These are phyloP conservation scores for Candida silvicultrix DNA, from an alignment of 805 yeast species.

Conservation along the genomic window DNA sequence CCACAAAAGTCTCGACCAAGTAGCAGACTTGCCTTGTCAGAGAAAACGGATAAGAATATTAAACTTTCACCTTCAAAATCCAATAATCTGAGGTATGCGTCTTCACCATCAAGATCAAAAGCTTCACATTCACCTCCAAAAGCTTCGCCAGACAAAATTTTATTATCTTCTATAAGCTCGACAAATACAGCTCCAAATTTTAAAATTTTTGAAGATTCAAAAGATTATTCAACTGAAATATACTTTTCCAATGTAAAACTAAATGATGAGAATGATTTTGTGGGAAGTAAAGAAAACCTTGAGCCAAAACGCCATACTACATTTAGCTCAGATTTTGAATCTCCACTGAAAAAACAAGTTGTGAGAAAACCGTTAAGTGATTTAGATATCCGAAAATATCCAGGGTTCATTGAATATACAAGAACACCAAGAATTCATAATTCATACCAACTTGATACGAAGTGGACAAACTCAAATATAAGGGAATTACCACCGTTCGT, in stretches of 20 bases:
- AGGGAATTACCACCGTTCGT: slow-evolving; percentile 15
- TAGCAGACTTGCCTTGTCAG: slow-evolving; percentile 16
- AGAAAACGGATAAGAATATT: slow-evolving; percentile 18
- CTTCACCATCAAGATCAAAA: slow-evolving; percentile 1
- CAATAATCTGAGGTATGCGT: neutral
- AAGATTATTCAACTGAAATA: slow-evolving; percentile 15
- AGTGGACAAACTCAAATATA: slow-evolving; percentile 11
- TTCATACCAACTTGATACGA: slow-evolving; percentile 7
- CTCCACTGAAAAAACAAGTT: neutral
- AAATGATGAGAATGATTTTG: slow-evolving; percentile 14
- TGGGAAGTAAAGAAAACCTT: slow-evolving; percentile 14
- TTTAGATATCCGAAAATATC: slow-evolving; percentile 10
- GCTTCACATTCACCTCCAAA: neutral
- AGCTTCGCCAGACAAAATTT: no score
- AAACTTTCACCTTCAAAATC: slow-evolving; percentile 12
- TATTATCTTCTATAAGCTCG: no score
- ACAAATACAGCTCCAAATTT: slow-evolving; percentile 4
- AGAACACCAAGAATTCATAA: neutral
- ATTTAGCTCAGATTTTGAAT: neutral
- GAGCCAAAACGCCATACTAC: slow-evolving; percentile 1
- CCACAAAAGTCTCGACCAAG: slow-evolving; percentile 9
- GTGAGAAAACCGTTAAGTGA: slow-evolving; percentile 9
- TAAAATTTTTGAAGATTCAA: slow-evolving; percentile 19
- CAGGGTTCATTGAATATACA: slow-evolving; percentile 13
- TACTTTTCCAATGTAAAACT: slow-evolving; percentile 7